Percentiles rank a stretch among this genome's conserved stretches.
Conservation (phyloP, 1,139 yeast genomes). For the Zygoascus meyerae region DNA sequence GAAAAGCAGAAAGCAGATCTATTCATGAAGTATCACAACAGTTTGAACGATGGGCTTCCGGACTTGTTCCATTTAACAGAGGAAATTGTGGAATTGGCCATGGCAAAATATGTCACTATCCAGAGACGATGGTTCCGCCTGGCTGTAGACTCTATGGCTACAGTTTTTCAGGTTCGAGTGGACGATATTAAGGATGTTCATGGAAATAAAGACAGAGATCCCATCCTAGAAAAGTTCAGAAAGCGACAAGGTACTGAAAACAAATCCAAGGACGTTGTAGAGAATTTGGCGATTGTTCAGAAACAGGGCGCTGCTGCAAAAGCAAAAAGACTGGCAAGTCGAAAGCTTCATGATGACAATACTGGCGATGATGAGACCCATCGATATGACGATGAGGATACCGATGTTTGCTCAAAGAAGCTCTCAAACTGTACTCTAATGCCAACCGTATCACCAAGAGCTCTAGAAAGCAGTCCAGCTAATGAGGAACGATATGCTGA, state of each 20-base stretch:
- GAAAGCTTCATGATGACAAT: not conserved
- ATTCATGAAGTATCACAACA: constrained; percentile 24
- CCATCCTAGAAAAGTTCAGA: constrained; percentile 20
- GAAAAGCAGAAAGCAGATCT: constrained; percentile 22
- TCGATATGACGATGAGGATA: constrained; percentile 1
- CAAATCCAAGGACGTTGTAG: not conserved
- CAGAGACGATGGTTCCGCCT: constrained; percentile 27
- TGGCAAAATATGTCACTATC: constrained; percentile 22
- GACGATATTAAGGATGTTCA: constrained; percentile 18
- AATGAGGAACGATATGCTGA: too few relatives aligned
- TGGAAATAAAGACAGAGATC: constrained; percentile 22
- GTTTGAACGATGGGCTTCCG: constrained; percentile 28
- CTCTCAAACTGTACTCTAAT: too few relatives aligned
- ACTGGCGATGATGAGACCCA: not conserved
- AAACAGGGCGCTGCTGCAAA: not conserved
- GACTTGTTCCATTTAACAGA: constrained; percentile 24
- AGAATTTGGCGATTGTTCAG: not conserved
- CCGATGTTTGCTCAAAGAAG: not conserved
- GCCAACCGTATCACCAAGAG: too few relatives aligned
- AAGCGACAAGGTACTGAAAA: not conserved
- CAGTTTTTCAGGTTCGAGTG: constrained; percentile 20
- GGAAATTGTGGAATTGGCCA: constrained; percentile 21
- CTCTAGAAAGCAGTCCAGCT: too few relatives aligned
- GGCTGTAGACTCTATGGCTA: constrained; percentile 26
- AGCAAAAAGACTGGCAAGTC: not conserved